Base-by-base conservation (phyloP, 495 filamentous ascomycete species). In the Ramalina peruviana region DNA sequence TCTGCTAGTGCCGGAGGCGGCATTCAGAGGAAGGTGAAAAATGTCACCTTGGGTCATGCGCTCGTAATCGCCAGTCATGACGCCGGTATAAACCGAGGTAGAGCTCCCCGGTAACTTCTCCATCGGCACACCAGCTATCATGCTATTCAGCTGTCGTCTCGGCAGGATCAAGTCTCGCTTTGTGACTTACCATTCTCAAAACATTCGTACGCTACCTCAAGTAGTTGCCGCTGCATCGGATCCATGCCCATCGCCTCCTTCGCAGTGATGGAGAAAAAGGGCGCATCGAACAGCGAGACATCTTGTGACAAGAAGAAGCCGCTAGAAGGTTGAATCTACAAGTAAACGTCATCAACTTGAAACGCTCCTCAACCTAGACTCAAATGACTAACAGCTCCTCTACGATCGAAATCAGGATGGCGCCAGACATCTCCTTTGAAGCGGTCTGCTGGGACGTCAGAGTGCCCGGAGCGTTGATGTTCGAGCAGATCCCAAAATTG, bases 191-290 rank as follows among this genome's bases (percentile, higher is more conserved):
- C 59, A 57, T 72, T 75, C 52, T 85, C 79, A 13, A 83, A 61
- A 0, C 71, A 72, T 51, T 83, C 76, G 42, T 80, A 85, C 12
- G 72, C 66, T 2, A 69, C 60, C 55, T 83, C 81, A 7, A 85
- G 65, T n/a, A 79, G 59, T 4, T 79, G 56, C 11, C 72, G 57
- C 46, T 73, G 71, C 43, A 72, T 66, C 1, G 72, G 72, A 43
- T 75, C 72, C 63, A 75, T 70, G 3, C 58, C 57, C 58, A 53
- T 61, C 45, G 75, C 67, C 58, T 80, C 69, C 49, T 66, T 62
- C 12, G 70, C 62, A 11, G 69, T 70, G 33, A 80, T 73, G 40
- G 66, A 68, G 58, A 80, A 79, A 54, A 80, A 81, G 3, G 50
- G 48, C 13, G 67, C 61, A 36, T 74, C 68, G 45, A 72, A 72